Conservation (phyloP, 495 filamentous ascomycete genomes). For the Hyaloscypha bicolor region DNA sequence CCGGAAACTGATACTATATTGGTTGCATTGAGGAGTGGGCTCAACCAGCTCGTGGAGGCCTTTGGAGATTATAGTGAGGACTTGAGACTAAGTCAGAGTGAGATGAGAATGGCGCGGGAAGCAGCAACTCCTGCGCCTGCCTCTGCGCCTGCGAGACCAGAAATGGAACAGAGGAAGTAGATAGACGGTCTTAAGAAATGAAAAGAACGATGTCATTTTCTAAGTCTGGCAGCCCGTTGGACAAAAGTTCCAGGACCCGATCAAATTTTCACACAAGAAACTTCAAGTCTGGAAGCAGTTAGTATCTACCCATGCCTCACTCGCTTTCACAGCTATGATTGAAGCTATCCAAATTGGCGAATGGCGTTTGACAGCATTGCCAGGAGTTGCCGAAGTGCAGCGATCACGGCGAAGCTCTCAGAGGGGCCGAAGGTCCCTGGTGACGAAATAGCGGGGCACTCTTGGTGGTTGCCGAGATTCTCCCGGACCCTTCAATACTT, state of each 20-base stretch:
- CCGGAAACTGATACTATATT: slow-evolving; percentile 67
- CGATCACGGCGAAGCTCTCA: slow-evolving; percentile 18
- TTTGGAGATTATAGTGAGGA: slow-evolving; percentile 73
- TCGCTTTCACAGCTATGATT: background rate
- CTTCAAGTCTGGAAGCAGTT: background rate
- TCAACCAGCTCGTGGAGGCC: slow-evolving; percentile 61
- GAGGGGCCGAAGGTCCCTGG: background rate
- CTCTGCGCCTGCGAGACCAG: background rate
- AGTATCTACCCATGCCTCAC: background rate
- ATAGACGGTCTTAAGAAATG: background rate
- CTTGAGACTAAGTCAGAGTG: slow-evolving; percentile 62
- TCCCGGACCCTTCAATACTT: background rate
- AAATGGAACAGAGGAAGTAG: slow-evolving; percentile 20
- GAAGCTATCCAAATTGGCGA: background rate
- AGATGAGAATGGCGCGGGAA: slow-evolving; percentile 71
- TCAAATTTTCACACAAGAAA: too few species aligned
- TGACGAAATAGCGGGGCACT: slow-evolving; percentile 17
- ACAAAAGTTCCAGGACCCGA: background rate
- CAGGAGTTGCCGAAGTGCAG: slow-evolving; percentile 19
- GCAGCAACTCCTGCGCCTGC: slow-evolving; percentile 45
- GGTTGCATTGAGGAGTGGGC: slow-evolving; percentile 56
- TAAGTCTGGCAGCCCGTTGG: background rate
- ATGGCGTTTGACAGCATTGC: background rate
- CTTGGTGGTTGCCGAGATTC: slow-evolving; percentile 1
- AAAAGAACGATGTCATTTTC: background rate